Evolutionary conservation across 2,329 filamentous ascomycete species (phyloP).

Genomic region (Leptoxyphium fumago): DNA sequence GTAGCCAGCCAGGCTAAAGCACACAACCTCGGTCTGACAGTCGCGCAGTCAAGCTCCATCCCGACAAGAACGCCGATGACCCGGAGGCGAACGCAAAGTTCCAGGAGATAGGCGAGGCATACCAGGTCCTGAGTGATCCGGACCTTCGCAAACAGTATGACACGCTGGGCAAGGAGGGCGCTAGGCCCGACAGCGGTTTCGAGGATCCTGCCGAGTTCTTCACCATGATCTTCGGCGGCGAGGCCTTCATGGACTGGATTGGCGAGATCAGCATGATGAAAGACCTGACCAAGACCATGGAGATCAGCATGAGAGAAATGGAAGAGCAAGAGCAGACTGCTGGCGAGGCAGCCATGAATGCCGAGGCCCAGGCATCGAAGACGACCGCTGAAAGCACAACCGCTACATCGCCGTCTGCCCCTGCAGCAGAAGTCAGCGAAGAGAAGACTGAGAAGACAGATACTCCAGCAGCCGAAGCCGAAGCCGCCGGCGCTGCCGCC

Average conservation of each 20-base stretch:
- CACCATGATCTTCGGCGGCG: slow-evolving; percentile 92
- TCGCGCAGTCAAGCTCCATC: slow-evolving; percentile 2
- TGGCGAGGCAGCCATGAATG: slow-evolving; percentile 37
- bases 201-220: slow-evolving; percentile 96
- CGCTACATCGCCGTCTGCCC: slow-evolving; percentile 4
- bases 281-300: slow-evolving; percentile 94
- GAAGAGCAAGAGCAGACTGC: slow-evolving; percentile 48
- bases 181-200: slow-evolving; percentile 81
- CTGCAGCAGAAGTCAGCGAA: slow-evolving; percentile 10
- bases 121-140: slow-evolving; percentile 72
- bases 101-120: slow-evolving; percentile 63
- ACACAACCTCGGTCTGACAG: slow-evolving; percentile 4
- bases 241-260: slow-evolving; percentile 91
- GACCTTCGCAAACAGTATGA: slow-evolving; percentile 87
- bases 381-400: slow-evolving; percentile 10
- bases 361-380: slow-evolving; percentile 28
- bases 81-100: slow-evolving; percentile 89
- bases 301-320: slow-evolving; percentile 76
- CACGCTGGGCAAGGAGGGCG: slow-evolving; percentile 90
- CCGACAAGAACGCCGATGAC: slow-evolving; percentile 96
- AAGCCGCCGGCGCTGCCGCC: slow-evolving; percentile 9
- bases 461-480: slow-evolving; percentile 7
- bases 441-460: slow-evolving; percentile 10
- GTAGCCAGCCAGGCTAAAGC: slow-evolving; percentile 28
- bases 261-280: slow-evolving; percentile 98